A percentile compares a stretch with the other conserved stretches of the same genome.
Evolutionary conservation across 1,284 basidiomycete genomes (phyloP).

Genomic region (Trichosporon sp.): DNA sequence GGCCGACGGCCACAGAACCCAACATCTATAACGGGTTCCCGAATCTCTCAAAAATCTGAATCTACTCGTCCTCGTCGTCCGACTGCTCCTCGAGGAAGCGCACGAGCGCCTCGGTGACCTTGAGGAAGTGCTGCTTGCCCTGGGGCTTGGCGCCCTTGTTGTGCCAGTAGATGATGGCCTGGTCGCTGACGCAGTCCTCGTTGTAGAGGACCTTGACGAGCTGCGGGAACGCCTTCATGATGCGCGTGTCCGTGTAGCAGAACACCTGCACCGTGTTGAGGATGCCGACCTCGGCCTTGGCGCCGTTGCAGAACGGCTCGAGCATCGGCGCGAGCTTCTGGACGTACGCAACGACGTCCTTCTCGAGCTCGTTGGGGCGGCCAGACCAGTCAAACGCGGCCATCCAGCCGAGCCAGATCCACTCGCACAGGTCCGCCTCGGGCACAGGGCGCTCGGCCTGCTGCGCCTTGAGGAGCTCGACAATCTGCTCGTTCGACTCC

Average conservation of each 20-base stretch:
- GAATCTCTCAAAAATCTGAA: neutral
- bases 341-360: slow-evolving; percentile 75
- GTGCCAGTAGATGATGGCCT: slow-evolving; percentile 96
- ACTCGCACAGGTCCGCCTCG: slow-evolving; percentile 75
- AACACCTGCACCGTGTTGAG: slow-evolving; percentile 92
- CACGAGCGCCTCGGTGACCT: slow-evolving; percentile 78
- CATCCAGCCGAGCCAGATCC: slow-evolving; percentile 89
- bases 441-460: slow-evolving; percentile 58
- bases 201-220: slow-evolving; percentile 95
- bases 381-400: slow-evolving; percentile 78
- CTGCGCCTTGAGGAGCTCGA: slow-evolving; percentile 64
- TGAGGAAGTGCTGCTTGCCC: slow-evolving; percentile 90
- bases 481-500: slow-evolving; percentile 59
- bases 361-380: slow-evolving; percentile 83
- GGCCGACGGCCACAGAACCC: neutral
- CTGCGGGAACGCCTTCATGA: slow-evolving; percentile 89
- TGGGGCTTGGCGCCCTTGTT: slow-evolving; percentile 93
- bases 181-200: slow-evolving; percentile 87
- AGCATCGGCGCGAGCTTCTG: slow-evolving; percentile 74
- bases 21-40: neutral
- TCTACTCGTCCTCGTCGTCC: slow-evolving; percentile 39
- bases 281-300: slow-evolving; percentile 84
- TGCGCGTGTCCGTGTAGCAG: slow-evolving; percentile 88
- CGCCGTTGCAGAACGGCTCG: slow-evolving; percentile 77
- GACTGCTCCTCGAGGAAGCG: slow-evolving; percentile 56